Evolutionary conservation across 202 grass and related monocot species (phyloP), one percentile per base, ranked within the genome.

Genomic region (Alloteropsis angusta): DNA sequence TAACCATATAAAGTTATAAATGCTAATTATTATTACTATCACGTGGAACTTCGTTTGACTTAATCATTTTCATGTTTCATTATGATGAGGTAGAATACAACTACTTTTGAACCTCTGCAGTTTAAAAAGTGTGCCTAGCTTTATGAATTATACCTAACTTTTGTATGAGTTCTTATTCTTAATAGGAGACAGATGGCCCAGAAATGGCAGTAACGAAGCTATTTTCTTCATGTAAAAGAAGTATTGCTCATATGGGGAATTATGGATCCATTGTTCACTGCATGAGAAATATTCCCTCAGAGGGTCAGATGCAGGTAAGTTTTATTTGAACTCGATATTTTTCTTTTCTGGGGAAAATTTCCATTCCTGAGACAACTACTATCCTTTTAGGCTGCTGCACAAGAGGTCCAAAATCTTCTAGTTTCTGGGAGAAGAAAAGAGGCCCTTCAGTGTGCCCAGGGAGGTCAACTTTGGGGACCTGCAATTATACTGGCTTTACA

Each of bases 171-270:
- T n/a, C n/a, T n/a, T 46, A 65, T 85, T 67, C 43, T 82, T 73
- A 34, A 82, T 74, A 96, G 96, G 92, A 99, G 66, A 57, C 52
- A 73, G 85, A 93, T 84, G 88, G 96, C 76, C 90, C 90, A 76
- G 96, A 99, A 85, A 89, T 96, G 90, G 92, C 92, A 61, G 90
- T 99, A 75, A 91, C 92, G 68, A 99, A 93, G 86, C 79, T 99
- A 44, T 99, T 96, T 68, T 89, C 92, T 74, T 96, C 96, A 8
- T 89, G 81, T 68, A 99, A 95, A 75, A 88, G 76, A 72, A 88
- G 41, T 56, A 77, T 54, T 16, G 1, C 35, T 72, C 77, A 74
- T 63, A 78, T 82, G 54, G 83, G 73, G 19, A 58, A 82, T 80
- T 93, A 85, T 80, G 90, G 75, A 62, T 89, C 90, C 12, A 66